Conservation (phyloP, 1,139 yeast genomes). For the Zygoascus hellenicus region DNA sequence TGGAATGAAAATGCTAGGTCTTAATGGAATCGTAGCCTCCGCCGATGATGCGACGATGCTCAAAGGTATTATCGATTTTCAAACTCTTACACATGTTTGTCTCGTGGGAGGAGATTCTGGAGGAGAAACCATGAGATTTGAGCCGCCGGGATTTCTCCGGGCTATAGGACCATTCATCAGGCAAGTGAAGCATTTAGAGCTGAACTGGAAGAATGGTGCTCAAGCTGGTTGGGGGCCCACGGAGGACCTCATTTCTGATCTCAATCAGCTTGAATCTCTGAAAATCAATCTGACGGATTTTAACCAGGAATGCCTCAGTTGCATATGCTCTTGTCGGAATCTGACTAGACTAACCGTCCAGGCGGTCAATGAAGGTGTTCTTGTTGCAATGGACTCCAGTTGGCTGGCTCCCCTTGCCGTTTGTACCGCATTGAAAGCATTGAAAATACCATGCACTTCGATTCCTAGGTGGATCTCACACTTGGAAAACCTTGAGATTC, state of each 20-base stretch:
- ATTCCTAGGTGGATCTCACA: slow-evolving; percentile 12
- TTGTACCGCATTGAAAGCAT: not conserved
- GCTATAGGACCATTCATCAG: slow-evolving; percentile 1
- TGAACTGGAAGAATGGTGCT: slow-evolving; percentile 8
- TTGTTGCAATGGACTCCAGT: slow-evolving; percentile 5
- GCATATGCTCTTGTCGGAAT: not conserved
- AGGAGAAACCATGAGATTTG: slow-evolving; percentile 1
- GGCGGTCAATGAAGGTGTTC: not conserved
- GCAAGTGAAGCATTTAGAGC: slow-evolving; percentile 6
- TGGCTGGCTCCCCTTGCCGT: slow-evolving; percentile 4
- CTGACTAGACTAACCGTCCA: slow-evolving; percentile 4
- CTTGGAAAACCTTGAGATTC: slow-evolving; percentile 14
- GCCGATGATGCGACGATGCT: slow-evolving; percentile 12
- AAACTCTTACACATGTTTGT: slow-evolving; percentile 13
- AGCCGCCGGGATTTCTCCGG: slow-evolving; percentile 3
- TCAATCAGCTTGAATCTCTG: slow-evolving; percentile 5
- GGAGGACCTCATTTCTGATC: not conserved
- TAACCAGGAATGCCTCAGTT: not conserved
- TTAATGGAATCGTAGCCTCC: slow-evolving; percentile 19
- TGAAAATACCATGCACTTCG: slow-evolving; percentile 7
- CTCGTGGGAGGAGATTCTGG: slow-evolving; percentile 16
- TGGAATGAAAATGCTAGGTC: slow-evolving; percentile 17
- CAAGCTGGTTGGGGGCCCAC: not conserved
- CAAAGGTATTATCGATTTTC: slow-evolving; percentile 14
- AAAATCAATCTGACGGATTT: slow-evolving; percentile 2